phyloP scores from a whole-genome alignment of 768 basidiomycete species.

The Suillus plorans region DNA sequence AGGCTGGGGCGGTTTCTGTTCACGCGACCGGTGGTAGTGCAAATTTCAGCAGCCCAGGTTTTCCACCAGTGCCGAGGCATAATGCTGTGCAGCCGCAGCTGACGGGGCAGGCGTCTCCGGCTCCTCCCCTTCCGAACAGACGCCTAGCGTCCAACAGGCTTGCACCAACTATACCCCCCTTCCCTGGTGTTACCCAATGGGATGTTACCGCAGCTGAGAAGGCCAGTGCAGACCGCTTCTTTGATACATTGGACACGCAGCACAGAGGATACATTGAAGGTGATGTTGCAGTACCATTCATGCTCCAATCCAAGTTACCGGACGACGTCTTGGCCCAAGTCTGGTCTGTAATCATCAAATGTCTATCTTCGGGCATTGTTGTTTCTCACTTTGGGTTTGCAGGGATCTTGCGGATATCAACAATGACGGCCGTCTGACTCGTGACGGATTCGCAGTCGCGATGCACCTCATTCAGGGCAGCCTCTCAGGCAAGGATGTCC shows the following conservation, averaged over 20 bases:
- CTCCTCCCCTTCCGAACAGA: slow-evolving; percentile 26
- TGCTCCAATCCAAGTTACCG: slow-evolving; percentile 84
- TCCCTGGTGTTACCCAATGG: slow-evolving; percentile 52
- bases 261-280: slow-evolving; percentile 85
- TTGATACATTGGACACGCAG: slow-evolving; percentile 75
- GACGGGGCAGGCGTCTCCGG: slow-evolving; percentile 37
- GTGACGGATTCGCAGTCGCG: slow-evolving; percentile 94
- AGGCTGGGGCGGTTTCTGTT: slow-evolving; percentile 51
- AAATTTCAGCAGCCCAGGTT: slow-evolving; percentile 60
- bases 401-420: slow-evolving; percentile 95
- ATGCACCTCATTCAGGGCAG: slow-evolving; percentile 91
- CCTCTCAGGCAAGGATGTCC: slow-evolving; percentile 76
- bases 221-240: slow-evolving; percentile 71
- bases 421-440: slow-evolving; percentile 81
- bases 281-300: slow-evolving; percentile 92
- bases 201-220: slow-evolving; percentile 85
- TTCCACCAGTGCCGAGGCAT: slow-evolving; percentile 52
- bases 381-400: slow-evolving; percentile 9
- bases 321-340: slow-evolving; percentile 85
- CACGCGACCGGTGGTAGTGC: slow-evolving; percentile 63
- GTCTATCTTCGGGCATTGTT: background rate
- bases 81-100: slow-evolving; percentile 57
- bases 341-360: slow-evolving; percentile 58
- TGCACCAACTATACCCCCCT: slow-evolving; percentile 25
- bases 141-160: slow-evolving; percentile 19